A percentile compares a stretch with the other conserved stretches of the same genome.
Evolutionary conservation across 257 asterid genomes (phyloP).

Genomic region (Haberlea rhodopensis): DNA sequence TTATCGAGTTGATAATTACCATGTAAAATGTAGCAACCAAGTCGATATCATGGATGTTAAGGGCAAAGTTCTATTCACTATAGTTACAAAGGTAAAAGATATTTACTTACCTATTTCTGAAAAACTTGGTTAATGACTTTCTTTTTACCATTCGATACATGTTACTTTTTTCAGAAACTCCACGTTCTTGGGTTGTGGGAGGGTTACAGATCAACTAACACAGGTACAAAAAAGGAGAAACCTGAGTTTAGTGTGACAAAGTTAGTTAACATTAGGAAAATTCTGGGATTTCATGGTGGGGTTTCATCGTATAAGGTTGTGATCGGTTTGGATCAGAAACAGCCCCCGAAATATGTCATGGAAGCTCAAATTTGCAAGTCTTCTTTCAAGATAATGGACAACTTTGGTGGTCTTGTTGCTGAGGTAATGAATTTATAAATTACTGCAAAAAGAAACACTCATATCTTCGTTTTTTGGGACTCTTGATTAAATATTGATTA

Average conservation of each 20-base stretch:
- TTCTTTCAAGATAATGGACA: conserved; percentile 34
- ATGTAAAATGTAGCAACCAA: conserved; percentile 20
- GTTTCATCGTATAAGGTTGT: conserved; percentile 30
- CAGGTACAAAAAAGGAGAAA: not conserved
- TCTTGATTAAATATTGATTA: too few species aligned
- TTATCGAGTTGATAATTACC: conserved; percentile 42
- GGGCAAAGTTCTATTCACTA: conserved; percentile 34
- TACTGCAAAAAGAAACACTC: too few species aligned
- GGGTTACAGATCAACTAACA: conserved; percentile 27
- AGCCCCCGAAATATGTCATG: conserved; percentile 28
- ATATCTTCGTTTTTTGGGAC: too few species aligned
- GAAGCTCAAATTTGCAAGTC: conserved; percentile 28
- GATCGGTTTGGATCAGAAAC: conserved; percentile 3
- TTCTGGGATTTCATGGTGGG: conserved; percentile 29
- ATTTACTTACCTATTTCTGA: not conserved
- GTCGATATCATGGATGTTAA: conserved; percentile 37
- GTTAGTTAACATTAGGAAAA: conserved; percentile 22
- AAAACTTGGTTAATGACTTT: not conserved
- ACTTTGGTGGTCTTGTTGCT: conserved; percentile 37
- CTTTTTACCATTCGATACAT: not conserved
- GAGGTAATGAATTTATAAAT: conserved; percentile 27
- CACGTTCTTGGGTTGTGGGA: conserved; percentile 33
- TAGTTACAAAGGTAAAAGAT: conserved; percentile 33
- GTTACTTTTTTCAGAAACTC: conserved; percentile 25
- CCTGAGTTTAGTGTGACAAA: conserved; percentile 28